Evolutionary conservation across 768 basidiomycete genomes (phyloP).

Genomic region (Leccinum obscurum): DNA sequence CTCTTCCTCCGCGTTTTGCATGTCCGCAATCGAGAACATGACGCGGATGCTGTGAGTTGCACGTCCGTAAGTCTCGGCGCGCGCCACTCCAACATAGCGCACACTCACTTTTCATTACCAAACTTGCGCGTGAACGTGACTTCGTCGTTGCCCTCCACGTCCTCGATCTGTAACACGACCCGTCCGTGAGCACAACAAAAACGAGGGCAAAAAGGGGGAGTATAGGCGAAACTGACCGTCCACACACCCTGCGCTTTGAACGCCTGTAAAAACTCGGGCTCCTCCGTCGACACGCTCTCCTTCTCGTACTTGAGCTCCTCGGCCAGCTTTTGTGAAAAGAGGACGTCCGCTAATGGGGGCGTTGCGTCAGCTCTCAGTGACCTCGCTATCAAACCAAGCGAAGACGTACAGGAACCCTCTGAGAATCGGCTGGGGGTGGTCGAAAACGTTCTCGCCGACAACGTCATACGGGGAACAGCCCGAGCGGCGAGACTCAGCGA

Average conservation of each 20-base stretch:
- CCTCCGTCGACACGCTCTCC: slow-evolving; percentile 45
- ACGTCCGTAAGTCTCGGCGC: not conserved
- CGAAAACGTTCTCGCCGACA: slow-evolving; percentile 41
- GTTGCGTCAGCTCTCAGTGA: not conserved
- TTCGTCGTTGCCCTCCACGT: slow-evolving; percentile 75
- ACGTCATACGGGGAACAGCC: slow-evolving; percentile 15
- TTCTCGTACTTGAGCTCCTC: slow-evolving; percentile 88
- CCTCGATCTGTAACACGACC: slow-evolving; percentile 55
- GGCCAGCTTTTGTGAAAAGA: slow-evolving; percentile 69
- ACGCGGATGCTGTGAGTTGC: slow-evolving; percentile 57
- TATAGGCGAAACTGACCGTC: slow-evolving; percentile 47
- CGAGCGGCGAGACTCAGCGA: slow-evolving; percentile 18
- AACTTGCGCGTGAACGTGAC: slow-evolving; percentile 79
- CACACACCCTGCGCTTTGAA: slow-evolving; percentile 78
- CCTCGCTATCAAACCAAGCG: not conserved
- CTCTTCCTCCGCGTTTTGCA: slow-evolving; percentile 23
- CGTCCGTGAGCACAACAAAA: not conserved
- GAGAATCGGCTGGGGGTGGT: slow-evolving; percentile 39
- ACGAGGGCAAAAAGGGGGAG: no score
- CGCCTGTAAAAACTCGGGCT: slow-evolving; percentile 75
- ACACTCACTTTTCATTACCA: slow-evolving; percentile 85
- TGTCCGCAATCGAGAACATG: slow-evolving; percentile 5
- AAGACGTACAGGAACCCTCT: slow-evolving; percentile 44
- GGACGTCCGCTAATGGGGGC: slow-evolving; percentile 58
- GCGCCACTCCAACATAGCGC: no score